Conservation (phyloP, 345 rosid species). For the Pistacia atlantica region DNA sequence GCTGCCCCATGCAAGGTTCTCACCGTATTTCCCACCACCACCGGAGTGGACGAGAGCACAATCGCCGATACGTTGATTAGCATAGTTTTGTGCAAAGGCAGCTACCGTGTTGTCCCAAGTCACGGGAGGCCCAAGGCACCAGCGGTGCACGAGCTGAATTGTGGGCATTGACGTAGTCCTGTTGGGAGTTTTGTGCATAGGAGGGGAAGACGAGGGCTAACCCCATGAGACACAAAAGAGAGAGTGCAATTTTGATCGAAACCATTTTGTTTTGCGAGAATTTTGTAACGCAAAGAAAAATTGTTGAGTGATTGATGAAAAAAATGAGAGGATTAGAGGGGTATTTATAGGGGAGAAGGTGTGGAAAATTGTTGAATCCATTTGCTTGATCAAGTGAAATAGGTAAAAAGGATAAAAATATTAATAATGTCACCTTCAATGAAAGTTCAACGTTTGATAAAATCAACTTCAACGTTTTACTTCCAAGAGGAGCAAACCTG, state of each 20-base stretch:
- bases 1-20: constrained; percentile 55
- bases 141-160: constrained; percentile 48
- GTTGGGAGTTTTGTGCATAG: constrained; percentile 39
- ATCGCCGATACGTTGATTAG: constrained; percentile 26
- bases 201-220: constrained; percentile 6
- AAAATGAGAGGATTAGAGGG: background rate
- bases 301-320: background rate
- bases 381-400: background rate
- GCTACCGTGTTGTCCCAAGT: constrained; percentile 53
- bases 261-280: background rate
- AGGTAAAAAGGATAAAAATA: no score
- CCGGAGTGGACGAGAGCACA: constrained; percentile 56
- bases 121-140: constrained; percentile 46
- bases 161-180: constrained; percentile 51
- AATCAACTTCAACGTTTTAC: background rate
- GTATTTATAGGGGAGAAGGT: constrained; percentile 3
- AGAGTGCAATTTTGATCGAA: background rate
- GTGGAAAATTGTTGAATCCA: background rate
- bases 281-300: background rate
- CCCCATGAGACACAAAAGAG: background rate
- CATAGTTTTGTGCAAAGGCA: constrained; percentile 47
- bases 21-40: constrained; percentile 51
- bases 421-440: background rate
- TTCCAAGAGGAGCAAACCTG: background rate
- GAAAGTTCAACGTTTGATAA: background rate